Conservation (phyloP, 164 flowering plant species). For the Kingdonia uniflora region DNA sequence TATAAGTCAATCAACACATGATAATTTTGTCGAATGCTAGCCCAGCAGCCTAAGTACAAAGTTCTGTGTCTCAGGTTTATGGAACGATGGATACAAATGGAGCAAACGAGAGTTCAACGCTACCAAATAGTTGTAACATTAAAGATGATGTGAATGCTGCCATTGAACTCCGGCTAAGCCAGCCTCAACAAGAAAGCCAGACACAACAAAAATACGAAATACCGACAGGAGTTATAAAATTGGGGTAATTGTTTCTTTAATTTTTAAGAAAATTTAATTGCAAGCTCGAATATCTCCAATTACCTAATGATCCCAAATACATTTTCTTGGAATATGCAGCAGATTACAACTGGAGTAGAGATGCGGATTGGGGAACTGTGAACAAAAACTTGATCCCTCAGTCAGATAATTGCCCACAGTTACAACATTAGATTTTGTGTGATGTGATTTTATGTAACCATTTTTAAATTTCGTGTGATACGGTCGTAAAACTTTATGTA, state of each 20-base stretch:
- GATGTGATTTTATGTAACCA: conserved; percentile 2
- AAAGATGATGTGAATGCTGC: conserved; percentile 37
- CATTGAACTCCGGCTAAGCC: conserved; percentile 66
- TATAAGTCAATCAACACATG: too few relatives aligned
- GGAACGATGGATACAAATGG: conserved; percentile 40
- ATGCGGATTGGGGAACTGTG: conserved; percentile 10
- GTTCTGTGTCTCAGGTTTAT: conserved; percentile 37
- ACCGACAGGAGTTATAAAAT: conserved; percentile 28
- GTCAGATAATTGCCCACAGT: conserved; percentile 4
- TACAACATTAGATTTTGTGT: conserved; percentile 8
- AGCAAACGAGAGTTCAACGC: conserved; percentile 19
- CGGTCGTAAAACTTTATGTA: conserved; percentile 13
- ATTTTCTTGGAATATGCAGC: conserved; percentile 7
- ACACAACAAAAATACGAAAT: conserved; percentile 25
- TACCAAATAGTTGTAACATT: conserved; percentile 25
- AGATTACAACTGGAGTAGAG: conserved; percentile 20
- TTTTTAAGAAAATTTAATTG: not conserved
- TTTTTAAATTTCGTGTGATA: conserved; percentile 7
- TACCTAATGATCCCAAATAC: conserved; percentile 2
- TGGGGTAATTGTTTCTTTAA: conserved; percentile 31
- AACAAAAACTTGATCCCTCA: conserved; percentile 1
- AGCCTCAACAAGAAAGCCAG: conserved; percentile 32
- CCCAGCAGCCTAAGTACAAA: conserved; percentile 10
- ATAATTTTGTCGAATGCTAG: too few relatives aligned
- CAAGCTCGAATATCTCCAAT: not conserved